Evolutionary conservation across 2,329 filamentous ascomycete genomes (phyloP), one percentile per base, ranked within the genome.

Genomic region (Curvularia spicifera): DNA sequence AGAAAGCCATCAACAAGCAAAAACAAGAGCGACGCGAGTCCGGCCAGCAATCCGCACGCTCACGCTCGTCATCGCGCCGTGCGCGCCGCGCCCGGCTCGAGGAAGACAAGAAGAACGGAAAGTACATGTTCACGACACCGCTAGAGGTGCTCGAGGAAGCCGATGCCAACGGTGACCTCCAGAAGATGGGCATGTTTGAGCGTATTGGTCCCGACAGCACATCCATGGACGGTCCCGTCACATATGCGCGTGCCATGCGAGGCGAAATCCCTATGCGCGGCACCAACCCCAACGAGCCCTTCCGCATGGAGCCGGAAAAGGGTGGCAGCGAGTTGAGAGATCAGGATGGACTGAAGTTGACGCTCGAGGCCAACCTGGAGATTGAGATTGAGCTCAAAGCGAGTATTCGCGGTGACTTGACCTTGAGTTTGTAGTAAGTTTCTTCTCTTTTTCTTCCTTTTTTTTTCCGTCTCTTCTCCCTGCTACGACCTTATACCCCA

Each of bases 341-440:
- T 49, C 79, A 85, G 59, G 88, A 92, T 69, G 89, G 90, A 39
- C 76, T 92, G 72, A 88, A 88, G 74, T 77, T 93, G 72, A 85
- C 88, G 37, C 79, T 95, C 22, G 91, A 93, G 72, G 80, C 92
- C 54, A 93, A 93, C 76, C 81, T 95, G 56, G 91, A 95, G 66
- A 84, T 95, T 49, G 91, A 95, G 77, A 91, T 95, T 61, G 89
- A 92, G 69, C 83, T 95, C 60, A 95, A 95, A 82, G 91, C 91
- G 20, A 89, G 89, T 76, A 93, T 95, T 65, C 88, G 93, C 69
- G 92, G 92, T 71, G 92, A 96, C 79, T 79, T 96, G 64, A 93
- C 91, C 33, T 78, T 95, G 64, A 89, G 88, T 64, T 82, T 95
- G 71, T 86, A 90, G 89, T 91, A 84, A 82, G 86, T 88, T n/a